Base-by-base conservation (phyloP, 2,329 filamentous ascomycete genomes). In the Phialemonium atrogriseum region DNA sequence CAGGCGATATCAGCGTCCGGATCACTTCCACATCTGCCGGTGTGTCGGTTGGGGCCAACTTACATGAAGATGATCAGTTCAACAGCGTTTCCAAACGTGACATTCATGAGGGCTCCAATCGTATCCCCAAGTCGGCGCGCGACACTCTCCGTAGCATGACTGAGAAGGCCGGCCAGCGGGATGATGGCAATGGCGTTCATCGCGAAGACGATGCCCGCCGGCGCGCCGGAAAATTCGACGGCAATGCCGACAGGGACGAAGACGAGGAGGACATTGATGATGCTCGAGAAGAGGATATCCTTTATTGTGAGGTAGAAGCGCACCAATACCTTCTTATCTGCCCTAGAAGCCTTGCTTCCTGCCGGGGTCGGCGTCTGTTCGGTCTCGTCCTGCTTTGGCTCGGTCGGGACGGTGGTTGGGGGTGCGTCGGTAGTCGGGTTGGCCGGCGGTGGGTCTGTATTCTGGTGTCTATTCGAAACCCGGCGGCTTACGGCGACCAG, bases 211-310 rank as follows among this genome's bases (percentile, higher is more conserved):
- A 83, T 58, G 25, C 70, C 77, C 13, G 77, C 70, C 33, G 66
- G 66, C 33, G 75, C 49, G 38, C 64, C 61, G 8, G 57, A 49
- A 17, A 75, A 61, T 34, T 80, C 66, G 35, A 77, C 67, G 37
- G 68, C 68, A 47, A 91, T 88, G 45, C 84, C 84, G 32, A 84
- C 66, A 7, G 84, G 84, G 18, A 89, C 84, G 49, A 87, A 87
- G 33, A 88, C 58, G 40, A 89, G 64, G 43, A 89, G 63, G 33
- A 85, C 47, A 52, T 91, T 89, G 61, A 89, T 64, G 73, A 80
- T 86, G 62, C 78, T 86, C 51, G 84, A 75, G 25, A 77, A 69
- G 40, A 88, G 47, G 48, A 77, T 75, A 51, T 62, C 68, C 66
- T 65, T 68, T 42, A 67, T 58, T 52, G 78, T 73, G 49, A 62